phyloP scores from a whole-genome alignment of 2,329 filamentous ascomycete species.

The Fusarium chlamydosporum region DNA sequence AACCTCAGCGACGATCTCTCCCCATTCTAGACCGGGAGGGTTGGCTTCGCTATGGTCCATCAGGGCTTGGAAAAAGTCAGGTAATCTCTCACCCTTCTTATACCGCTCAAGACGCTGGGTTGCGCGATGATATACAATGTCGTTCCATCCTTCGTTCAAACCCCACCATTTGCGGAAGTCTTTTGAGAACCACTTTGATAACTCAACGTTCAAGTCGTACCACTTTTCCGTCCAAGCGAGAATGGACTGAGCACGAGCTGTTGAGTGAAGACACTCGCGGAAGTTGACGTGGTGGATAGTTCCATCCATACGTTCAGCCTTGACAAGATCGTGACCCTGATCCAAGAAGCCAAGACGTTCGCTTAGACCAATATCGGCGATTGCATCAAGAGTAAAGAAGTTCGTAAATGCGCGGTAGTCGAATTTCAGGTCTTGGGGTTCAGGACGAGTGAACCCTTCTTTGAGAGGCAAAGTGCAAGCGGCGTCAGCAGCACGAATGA shows the following conservation, averaged over 20 bases:
- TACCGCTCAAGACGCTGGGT: constrained; percentile 48
- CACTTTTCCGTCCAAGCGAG: constrained; percentile 66
- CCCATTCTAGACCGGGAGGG: constrained; percentile 63
- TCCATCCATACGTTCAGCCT: constrained; percentile 62
- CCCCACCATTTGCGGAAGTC: constrained; percentile 52
- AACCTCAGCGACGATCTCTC: constrained; percentile 70
- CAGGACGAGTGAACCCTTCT: constrained; percentile 45
- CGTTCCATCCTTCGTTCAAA: constrained; percentile 59
- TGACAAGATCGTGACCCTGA: constrained; percentile 61
- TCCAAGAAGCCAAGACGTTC: constrained; percentile 67
- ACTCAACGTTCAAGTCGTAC: constrained; percentile 63
- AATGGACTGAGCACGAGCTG: constrained; percentile 63
- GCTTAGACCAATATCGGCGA: constrained; percentile 68
- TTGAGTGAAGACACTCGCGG: constrained; percentile 66
- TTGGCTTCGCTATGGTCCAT: constrained; percentile 64
- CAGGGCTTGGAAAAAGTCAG: constrained; percentile 70
- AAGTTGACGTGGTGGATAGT: constrained; percentile 61
- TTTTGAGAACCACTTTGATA: constrained; percentile 63
- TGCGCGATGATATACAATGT: constrained; percentile 57
- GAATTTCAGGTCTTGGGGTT: constrained; percentile 60
- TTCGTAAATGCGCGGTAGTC: constrained; percentile 67
- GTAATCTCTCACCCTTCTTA: constrained; percentile 65
- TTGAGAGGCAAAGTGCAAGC: constrained; percentile 58
- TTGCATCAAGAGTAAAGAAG: constrained; percentile 70
- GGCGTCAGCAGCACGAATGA: constrained; percentile 61